Evolutionary conservation across 805 yeast species (phyloP).

Genomic region (Yarrowia alimentaria): DNA sequence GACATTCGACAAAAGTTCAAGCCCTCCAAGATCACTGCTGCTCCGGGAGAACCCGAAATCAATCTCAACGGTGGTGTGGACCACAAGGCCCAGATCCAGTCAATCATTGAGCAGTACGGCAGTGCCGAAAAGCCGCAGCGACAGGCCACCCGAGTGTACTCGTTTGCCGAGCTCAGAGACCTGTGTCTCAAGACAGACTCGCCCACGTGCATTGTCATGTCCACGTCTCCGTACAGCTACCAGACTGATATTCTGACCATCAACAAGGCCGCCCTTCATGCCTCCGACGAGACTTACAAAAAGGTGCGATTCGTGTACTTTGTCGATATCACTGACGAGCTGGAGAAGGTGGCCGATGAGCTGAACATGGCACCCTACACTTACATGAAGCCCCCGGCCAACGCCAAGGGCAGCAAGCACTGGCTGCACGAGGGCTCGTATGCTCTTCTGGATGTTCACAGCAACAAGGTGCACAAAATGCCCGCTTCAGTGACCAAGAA

Average conservation of each 20-base stretch:
- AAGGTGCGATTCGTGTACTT: conserved; percentile 20
- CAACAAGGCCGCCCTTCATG: conserved; percentile 14
- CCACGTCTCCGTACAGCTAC: conserved; percentile 18
- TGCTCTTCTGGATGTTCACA: conserved; percentile 10
- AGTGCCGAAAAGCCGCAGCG: neutral
- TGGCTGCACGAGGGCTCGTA: conserved; percentile 12
- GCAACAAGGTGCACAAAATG: conserved; percentile 21
- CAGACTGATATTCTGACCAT: conserved; percentile 6
- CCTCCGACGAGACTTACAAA: conserved; percentile 12
- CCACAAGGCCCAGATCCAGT: conserved; percentile 22
- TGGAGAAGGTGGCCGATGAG: conserved; percentile 8
- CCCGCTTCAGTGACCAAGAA: conserved; percentile 4
- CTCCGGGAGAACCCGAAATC: conserved; percentile 3
- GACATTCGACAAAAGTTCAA: neutral
- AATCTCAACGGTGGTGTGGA: conserved; percentile 18
- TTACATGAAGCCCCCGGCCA: conserved; percentile 6
- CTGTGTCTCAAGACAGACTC: conserved; percentile 8
- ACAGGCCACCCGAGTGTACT: conserved; percentile 10
- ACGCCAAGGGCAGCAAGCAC: conserved; percentile 8
- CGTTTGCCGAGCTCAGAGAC: conserved; percentile 15
- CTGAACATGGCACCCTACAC: conserved; percentile 16
- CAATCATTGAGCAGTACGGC: conserved; percentile 11
- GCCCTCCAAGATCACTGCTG: conserved; percentile 23
- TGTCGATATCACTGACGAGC: conserved; percentile 22
- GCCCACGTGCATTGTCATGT: conserved; percentile 6